These are phyloP conservation scores for Cercospora berteroae DNA, from an alignment of 2,329 filamentous ascomycete genomes.

Conservation along the genomic window DNA sequence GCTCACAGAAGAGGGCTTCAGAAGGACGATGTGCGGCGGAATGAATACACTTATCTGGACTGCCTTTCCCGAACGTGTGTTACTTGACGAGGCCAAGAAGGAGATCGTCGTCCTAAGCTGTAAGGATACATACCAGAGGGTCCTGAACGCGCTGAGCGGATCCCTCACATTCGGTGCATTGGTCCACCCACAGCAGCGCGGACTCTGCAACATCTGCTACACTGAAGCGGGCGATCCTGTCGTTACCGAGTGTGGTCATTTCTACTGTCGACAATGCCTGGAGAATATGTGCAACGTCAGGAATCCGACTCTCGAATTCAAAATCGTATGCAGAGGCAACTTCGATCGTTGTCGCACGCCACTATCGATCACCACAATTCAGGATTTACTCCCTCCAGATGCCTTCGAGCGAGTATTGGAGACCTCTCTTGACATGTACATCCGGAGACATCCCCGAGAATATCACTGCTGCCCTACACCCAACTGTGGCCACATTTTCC, in stretches of 20 bases:
- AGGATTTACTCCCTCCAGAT: neutral
- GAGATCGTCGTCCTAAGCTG: neutral
- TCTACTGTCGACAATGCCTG: constrained; percentile 4
- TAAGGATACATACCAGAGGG: neutral
- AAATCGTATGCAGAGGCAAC: neutral
- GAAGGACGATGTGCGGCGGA: neutral
- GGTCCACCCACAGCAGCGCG: neutral
- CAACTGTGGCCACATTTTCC: neutral
- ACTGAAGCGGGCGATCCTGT: neutral
- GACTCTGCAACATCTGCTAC: neutral
- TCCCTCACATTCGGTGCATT: neutral
- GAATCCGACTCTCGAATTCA: neutral
- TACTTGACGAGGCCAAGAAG: neutral
- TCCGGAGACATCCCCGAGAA: neutral
- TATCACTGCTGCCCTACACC: constrained; percentile 5
- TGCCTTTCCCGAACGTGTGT: neutral
- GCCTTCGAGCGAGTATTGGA: neutral
- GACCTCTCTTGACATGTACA: neutral
- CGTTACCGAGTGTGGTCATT: neutral
- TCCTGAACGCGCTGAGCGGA: neutral
- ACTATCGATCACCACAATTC: neutral
- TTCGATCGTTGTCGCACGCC: neutral
- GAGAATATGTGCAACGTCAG: neutral
- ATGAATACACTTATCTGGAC: neutral
- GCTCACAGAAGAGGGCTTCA: neutral